Conservation (phyloP, 371 early-diverging fungal genomes). For the Nematocida sp. region DNA sequence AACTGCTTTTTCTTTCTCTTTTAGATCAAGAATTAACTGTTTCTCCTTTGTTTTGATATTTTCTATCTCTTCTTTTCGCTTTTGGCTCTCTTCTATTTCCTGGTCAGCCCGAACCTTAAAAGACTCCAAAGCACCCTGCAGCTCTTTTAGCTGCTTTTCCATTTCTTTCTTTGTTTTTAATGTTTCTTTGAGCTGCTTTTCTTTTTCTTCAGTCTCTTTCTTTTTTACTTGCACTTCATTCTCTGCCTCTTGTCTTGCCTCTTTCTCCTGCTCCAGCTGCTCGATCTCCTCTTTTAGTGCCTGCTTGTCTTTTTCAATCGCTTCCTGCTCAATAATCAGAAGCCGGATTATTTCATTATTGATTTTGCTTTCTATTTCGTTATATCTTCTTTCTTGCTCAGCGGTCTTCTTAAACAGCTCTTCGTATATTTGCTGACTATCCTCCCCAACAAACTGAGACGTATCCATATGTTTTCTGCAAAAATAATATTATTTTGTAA, state of each 20-base stretch:
- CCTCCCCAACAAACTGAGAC: background rate
- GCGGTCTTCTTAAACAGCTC: constrained; percentile 22
- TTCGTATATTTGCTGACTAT: constrained; percentile 4
- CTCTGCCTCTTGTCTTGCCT: constrained; percentile 4
- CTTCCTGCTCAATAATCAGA: constrained; percentile 11
- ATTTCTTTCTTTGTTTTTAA: constrained; percentile 25
- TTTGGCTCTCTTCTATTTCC: background rate
- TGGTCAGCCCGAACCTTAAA: background rate
- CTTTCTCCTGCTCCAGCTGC: constrained; percentile 9
- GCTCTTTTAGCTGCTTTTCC: constrained; percentile 12
- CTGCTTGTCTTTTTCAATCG: constrained; percentile 26
- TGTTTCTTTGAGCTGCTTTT: constrained; percentile 38
- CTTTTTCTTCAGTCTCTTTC: constrained; percentile 29
- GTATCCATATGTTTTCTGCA: constrained; percentile 40
- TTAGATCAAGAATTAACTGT: constrained; percentile 4
- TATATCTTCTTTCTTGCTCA: constrained; percentile 46
- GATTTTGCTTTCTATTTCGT: constrained; percentile 49
- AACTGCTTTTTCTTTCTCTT: constrained; percentile 2
- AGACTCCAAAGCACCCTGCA: background rate
- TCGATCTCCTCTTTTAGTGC: constrained; percentile 7
- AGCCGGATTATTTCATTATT: constrained; percentile 41
- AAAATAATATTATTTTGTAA: constrained; percentile 53
- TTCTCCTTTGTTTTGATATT: background rate
- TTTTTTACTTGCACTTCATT: background rate
- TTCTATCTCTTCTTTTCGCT: background rate